Conservation (phyloP, 495 filamentous ascomycete genomes). For the Penicillium fimorum region DNA sequence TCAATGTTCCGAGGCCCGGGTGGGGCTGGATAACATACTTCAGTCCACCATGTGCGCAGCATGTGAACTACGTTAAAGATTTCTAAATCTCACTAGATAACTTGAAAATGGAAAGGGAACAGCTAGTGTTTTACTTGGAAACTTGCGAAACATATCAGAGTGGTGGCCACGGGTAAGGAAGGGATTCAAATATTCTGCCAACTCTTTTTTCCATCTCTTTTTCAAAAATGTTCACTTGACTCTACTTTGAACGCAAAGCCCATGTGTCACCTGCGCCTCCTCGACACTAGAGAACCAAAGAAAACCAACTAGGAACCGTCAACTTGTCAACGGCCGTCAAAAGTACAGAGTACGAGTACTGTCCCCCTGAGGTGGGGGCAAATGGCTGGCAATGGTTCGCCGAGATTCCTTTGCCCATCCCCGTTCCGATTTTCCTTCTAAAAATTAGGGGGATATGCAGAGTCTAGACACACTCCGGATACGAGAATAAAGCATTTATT, state of each 20-base stretch:
- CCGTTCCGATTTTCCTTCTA: conserved; percentile 11
- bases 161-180: too few relatives aligned
- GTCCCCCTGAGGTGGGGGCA: conserved; percentile 4
- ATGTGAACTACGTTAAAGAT: too few relatives aligned
- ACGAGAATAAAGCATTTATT: conserved; percentile 1
- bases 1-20: neutral
- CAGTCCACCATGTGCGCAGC: too few relatives aligned
- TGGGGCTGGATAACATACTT: too few relatives aligned
- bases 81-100: too few relatives aligned
- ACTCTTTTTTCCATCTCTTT: neutral
- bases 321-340: conserved; percentile 25
- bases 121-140: too few relatives aligned
- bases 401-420: conserved; percentile 13
- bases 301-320: neutral
- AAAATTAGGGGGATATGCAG: neutral
- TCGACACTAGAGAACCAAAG: conserved; percentile 10
- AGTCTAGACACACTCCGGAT: neutral
- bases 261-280: conserved; percentile 2
- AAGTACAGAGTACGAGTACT: conserved; percentile 2
- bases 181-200: neutral
- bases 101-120: too few relatives aligned
- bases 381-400: conserved; percentile 12
- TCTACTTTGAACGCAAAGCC: too few relatives aligned
- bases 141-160: too few relatives aligned
- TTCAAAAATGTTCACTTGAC: too few relatives aligned